These are phyloP conservation scores for Coemansia sp. DNA, from an alignment of 192 early-diverging fungal genomes.

Conservation along the genomic window DNA sequence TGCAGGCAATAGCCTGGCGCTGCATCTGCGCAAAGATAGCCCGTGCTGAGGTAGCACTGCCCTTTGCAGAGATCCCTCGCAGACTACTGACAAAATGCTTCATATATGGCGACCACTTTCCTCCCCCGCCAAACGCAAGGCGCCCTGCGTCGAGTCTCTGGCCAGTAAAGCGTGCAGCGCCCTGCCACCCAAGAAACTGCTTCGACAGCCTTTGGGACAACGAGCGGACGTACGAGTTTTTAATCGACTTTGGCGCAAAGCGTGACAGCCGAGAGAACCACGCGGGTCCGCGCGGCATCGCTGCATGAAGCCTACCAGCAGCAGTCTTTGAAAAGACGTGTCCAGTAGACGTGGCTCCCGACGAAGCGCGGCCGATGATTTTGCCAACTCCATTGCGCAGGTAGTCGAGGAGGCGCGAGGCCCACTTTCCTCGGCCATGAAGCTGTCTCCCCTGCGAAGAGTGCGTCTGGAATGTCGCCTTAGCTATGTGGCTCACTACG, in stretches of 20 bases:
- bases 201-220: conserved; percentile 11
- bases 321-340: conserved; percentile 14
- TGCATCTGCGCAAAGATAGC: conserved; percentile 37
- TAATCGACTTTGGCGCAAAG: conserved; percentile 2
- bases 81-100: conserved; percentile 19
- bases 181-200: conserved; percentile 1
- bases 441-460: conserved; percentile 17
- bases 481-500: conserved; percentile 10
- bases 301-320: conserved; percentile 26
- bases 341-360: background rate
- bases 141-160: background rate
- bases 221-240: conserved; percentile 11
- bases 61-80: conserved; percentile 14
- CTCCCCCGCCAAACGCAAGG: conserved; percentile 42
- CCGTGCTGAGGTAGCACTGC: conserved; percentile 16
- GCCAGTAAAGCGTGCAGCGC: conserved; percentile 15
- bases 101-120: conserved; percentile 43
- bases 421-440: conserved; percentile 23
- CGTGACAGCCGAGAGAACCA: conserved; percentile 22
- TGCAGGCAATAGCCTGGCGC: conserved; percentile 27
- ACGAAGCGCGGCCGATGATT: background rate
- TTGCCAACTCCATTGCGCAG: conserved; percentile 19
- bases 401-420: conserved; percentile 28
- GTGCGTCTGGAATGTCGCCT: conserved; percentile 32
- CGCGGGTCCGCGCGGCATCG: conserved; percentile 17